Percentiles rank a stretch among this genome's conserved stretches.
These are phyloP conservation scores for Coniochaeta sp. DNA, from an alignment of 2,329 filamentous ascomycete species.

Conservation along the genomic window DNA sequence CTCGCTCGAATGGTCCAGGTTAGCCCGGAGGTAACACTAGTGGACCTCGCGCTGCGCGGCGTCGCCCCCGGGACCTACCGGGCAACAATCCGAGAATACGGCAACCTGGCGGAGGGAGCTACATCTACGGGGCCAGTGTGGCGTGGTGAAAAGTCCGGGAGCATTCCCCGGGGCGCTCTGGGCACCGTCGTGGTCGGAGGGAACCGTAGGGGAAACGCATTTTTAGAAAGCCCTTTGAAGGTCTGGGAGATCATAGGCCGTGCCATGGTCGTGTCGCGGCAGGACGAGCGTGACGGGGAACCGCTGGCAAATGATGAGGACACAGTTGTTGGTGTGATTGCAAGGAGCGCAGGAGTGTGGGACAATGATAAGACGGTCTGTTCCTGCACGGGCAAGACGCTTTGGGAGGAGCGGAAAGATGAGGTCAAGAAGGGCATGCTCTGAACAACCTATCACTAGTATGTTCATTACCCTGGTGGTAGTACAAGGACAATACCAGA, in stretches of 20 bases:
- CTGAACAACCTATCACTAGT: slow-evolving; percentile 32
- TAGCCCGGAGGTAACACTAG: slow-evolving; percentile 64
- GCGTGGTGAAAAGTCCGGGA: slow-evolving; percentile 33
- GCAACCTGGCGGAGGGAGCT: slow-evolving; percentile 80
- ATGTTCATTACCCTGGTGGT: background rate
- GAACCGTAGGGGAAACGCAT: slow-evolving; percentile 69
- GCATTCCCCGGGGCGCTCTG: slow-evolving; percentile 55
- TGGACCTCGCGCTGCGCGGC: slow-evolving; percentile 82
- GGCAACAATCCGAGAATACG: slow-evolving; percentile 77
- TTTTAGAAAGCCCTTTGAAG: slow-evolving; percentile 74
- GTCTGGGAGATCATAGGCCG: slow-evolving; percentile 96
- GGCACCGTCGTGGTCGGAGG: slow-evolving; percentile 69
- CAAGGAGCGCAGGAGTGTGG: slow-evolving; percentile 94
- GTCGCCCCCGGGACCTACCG: slow-evolving; percentile 74
- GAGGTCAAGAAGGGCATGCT: slow-evolving; percentile 87
- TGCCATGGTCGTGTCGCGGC: slow-evolving; percentile 74
- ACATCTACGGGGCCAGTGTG: slow-evolving; percentile 78
- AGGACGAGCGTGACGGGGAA: slow-evolving; percentile 47
- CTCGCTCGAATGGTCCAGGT: slow-evolving; percentile 93
- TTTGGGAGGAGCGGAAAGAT: slow-evolving; percentile 94
- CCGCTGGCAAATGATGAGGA: slow-evolving; percentile 68
- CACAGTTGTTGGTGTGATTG: slow-evolving; percentile 88
- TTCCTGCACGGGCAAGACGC: slow-evolving; percentile 93
- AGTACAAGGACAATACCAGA: background rate
- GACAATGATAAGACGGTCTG: slow-evolving; percentile 98